A percentile compares a stretch with the other conserved stretches of the same genome.
Conservation (phyloP, 2,329 filamentous ascomycete species). For the Aspergillus sp. region DNA sequence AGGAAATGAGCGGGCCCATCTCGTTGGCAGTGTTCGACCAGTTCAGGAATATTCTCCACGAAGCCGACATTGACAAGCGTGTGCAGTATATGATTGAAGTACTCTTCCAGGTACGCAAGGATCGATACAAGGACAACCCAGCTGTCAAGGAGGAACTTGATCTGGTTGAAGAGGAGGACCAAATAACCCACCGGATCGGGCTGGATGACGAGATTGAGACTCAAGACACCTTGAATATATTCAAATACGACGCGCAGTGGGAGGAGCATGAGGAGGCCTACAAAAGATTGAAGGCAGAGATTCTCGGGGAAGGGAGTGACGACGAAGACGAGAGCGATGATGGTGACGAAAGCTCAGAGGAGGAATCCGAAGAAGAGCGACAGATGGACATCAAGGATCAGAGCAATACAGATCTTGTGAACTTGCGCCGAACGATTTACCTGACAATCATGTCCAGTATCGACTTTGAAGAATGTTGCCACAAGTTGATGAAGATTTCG, state of each 20-base stretch:
- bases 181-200: constrained; percentile 85
- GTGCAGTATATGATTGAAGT: constrained; percentile 99
- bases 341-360: constrained; percentile 60
- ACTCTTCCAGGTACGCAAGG: constrained; percentile 92
- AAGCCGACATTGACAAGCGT: constrained; percentile 94
- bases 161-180: constrained; percentile 94
- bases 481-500: constrained; percentile 94
- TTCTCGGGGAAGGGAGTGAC: constrained; percentile 88
- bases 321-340: constrained; percentile 69
- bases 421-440: constrained; percentile 90
- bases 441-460: constrained; percentile 96
- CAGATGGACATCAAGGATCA: constrained; percentile 97
- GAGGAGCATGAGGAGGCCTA: constrained; percentile 91
- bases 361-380: constrained; percentile 76
- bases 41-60: constrained; percentile 91
- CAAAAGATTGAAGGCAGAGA: constrained; percentile 86
- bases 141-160: constrained; percentile 90
- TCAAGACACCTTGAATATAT: constrained; percentile 87
- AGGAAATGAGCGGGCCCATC: constrained; percentile 91
- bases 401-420: constrained; percentile 92
- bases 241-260: constrained; percentile 89
- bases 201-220: constrained; percentile 82
- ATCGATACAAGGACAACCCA: constrained; percentile 93
- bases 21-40: constrained; percentile 91
- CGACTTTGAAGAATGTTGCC: constrained; percentile 93